Base-by-base conservation (phyloP, 1,139 yeast genomes). In the Taiozyma onychis region DNA sequence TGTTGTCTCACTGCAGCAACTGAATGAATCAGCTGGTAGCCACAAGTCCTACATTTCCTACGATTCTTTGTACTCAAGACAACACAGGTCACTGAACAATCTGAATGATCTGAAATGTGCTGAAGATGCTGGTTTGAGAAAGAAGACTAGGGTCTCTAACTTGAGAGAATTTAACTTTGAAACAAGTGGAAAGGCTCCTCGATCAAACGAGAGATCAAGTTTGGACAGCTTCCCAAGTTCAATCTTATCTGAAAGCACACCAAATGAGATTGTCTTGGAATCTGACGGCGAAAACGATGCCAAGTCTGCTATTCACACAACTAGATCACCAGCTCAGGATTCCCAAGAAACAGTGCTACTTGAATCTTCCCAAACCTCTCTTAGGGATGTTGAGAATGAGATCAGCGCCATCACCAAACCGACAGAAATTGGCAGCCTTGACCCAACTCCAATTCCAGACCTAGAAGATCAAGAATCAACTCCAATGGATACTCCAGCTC, bases 91-190 rank as follows among this genome's bases (percentile, higher is more conserved):
- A 4, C 3, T 41, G 13, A 26, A 34, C 18, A 27, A 10, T 10
- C 4, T 13, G 4, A 39, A 16, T 24, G 39, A 41, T 32, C n/a
- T 30, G 43, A 16, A 37, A 21, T 4, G 11, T 30, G 45, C 34
- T n/a, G 48, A 44, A 5, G 55, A 50, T 9, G 45, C 48, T 14
- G 43, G 45, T 1, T 44, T 58, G 44, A 58, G 48, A 44, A 60
- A 55, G 49, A 58, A 51, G 34, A 43, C 45, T 14, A 51, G 46
- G 1, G 16, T 51, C 8, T 46, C 50, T 3, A 53, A 56, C 44
- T 46, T 59, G 39, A 55, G 58, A 47, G 60, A 56, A 39, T 59
- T 58, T 39, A 57, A 57, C 41, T 61, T 59, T 44, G 63, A 60
- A 43, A 26, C 22, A 7, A 39, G 3, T 11, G 48, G 43, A 2